Base-by-base conservation (phyloP, 225 moss, liverwort and hornwort species). In the Bryoerythrophyllum caledonicum region DNA sequence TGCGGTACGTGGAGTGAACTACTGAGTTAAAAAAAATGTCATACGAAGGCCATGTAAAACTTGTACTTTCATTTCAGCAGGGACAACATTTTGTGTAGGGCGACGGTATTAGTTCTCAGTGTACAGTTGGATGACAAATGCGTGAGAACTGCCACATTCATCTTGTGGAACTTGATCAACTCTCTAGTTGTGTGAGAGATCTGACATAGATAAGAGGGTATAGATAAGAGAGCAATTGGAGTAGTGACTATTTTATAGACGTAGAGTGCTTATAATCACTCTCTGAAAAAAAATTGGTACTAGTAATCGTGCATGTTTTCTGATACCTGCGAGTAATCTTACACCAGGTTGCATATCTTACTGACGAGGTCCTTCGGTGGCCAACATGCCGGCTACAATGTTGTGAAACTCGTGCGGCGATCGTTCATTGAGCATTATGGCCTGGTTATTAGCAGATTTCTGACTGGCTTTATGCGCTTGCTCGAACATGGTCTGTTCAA, bases 1-100 rank as follows among this genome's bases (percentile, higher is more conserved):
- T 32, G 11, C 74, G 80, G 84, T 77, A 81, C 44, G 60, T 66
- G 27, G 37, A 7, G 60, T 19, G 23, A 21, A 63, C 54, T 46
- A 32, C 8, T 67, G 46, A 55, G 59, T 66, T 6, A 44, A 64
- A 53, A n/a, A 10, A 55, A 58, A 28, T 30, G 16, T 15, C 21
- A 38, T 32, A 14, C 57, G 56, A 66, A 63, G 15, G 23, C 15
- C 23, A 23, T 17, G 35, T 37, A 21, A 15, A 28, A 43, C 23
- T 73, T 52, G 20, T 65, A 20, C 26, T 54, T 74, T 1, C 25
- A 12, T 40, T 54, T 74, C 24, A 4, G 12, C 25, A 54, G 27
- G 53, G 37, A 63, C 52, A 37, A 38, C 16, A 30, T 12, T 17
- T 49, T 49, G 34, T 48, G 15, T 30, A 73, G 49, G 48, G 30